Base-by-base conservation (phyloP, 1,284 basidiomycete species). In the Cerrena zonata region DNA sequence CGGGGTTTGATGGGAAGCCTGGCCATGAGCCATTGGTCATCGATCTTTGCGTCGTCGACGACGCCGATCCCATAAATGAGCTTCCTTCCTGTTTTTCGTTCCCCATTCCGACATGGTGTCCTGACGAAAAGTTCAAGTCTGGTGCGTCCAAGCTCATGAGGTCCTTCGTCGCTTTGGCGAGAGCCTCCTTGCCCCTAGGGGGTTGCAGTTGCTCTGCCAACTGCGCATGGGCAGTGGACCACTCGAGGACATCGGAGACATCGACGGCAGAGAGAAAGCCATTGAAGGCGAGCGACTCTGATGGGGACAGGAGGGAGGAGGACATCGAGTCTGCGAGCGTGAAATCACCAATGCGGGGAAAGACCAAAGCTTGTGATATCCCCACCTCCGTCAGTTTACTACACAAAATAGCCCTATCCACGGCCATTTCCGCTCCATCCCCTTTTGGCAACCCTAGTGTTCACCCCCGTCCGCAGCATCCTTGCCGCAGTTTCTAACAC, bases 91-190 rank as follows among this genome's bases (percentile, higher is more conserved):
- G 11, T 41, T 7, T 12, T 23, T 7, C 11, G 42, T 5, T 12
- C 22, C 42, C 42, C 25, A n/a, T 24, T 5, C 19, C 42, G 22
- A 22, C 21, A 44, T 44, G 40, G 38, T 40, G 50, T 15, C 25
- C 23, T 23, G 22, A 40, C 37, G 42, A 27, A 12, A 46, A 48
- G 13, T 27, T 38, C 25, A 21, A 4, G 7, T 47, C 43, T 18
- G 48, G 42, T 5, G 46, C 23, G 47, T 82, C 79, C 47, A 84
- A 70, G 11, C 79, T 69, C 76, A 86, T 83, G 48, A 86, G 75
- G 62, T 84, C 80, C 64, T 84, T 86, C 0, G 86, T 89, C 0
- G 85, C 86, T 62, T 82, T 84, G 44, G 80, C 67, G 52, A 89
- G 73, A 10, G 80, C 79, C 51, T 86, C 78, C 50, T 71, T 79